Percentiles rank a stretch among this genome's conserved stretches.
Evolutionary conservation across 75 land plant species (phyloP).

Genomic region (Selaginella tamariscina): DNA sequence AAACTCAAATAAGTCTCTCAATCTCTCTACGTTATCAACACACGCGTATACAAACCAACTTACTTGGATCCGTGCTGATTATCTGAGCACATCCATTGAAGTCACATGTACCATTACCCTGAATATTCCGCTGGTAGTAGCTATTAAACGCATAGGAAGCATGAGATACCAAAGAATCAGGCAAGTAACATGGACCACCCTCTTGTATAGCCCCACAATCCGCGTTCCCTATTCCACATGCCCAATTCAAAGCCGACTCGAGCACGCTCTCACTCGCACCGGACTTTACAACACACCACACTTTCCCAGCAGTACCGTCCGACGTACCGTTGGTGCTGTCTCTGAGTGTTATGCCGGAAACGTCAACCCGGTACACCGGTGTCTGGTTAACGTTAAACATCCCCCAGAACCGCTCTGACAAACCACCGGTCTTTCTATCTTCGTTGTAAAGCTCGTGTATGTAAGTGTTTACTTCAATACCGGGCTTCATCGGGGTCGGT

Average conservation of each 20-base stretch:
- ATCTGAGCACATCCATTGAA: background rate
- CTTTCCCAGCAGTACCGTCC: background rate
- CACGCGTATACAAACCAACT: background rate
- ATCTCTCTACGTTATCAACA: background rate
- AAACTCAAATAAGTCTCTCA: background rate
- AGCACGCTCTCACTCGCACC: background rate
- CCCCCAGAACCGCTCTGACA: background rate
- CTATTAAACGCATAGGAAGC: slow-evolving; percentile 10
- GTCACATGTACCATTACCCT: background rate
- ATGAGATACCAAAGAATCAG: slow-evolving; percentile 1
- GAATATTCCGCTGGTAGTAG: slow-evolving; percentile 4
- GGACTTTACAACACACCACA: background rate
- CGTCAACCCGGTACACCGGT: background rate
- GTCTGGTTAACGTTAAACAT: slow-evolving; percentile 1
- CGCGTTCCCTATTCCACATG: slow-evolving; percentile 2
- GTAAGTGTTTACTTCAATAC: background rate
- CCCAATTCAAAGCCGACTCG: slow-evolving; percentile 6
- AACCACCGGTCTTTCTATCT: background rate
- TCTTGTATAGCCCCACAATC: slow-evolving; percentile 1
- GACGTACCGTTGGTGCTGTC: background rate
- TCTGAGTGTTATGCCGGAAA: background rate
- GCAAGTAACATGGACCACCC: background rate
- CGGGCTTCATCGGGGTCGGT: background rate
- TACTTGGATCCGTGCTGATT: slow-evolving; percentile 4
- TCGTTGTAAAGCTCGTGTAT: slow-evolving; percentile 10